A percentile compares a stretch with the other conserved stretches of the same genome.
Conservation (phyloP, 2,329 filamentous ascomycete species). For the Penicillium sp. region DNA sequence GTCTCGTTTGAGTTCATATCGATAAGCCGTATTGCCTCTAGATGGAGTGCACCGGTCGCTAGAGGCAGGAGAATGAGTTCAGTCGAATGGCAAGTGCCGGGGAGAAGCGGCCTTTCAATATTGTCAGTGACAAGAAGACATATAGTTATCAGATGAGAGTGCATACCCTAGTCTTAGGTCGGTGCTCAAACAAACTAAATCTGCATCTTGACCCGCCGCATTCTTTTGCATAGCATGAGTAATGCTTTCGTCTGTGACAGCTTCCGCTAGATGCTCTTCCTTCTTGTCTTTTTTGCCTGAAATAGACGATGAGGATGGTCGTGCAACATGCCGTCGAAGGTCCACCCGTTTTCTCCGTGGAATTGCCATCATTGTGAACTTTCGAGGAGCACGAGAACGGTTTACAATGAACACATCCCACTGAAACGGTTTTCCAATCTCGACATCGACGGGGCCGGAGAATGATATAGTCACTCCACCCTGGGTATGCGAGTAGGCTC, state of each 20-base stretch:
- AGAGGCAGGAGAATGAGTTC: slow-evolving; percentile 54
- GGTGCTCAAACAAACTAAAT: slow-evolving; percentile 54
- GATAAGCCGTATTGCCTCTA: slow-evolving; percentile 53
- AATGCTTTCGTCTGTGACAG: slow-evolving; percentile 55
- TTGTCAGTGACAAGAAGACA: background rate
- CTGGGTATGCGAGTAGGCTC: slow-evolving; percentile 36
- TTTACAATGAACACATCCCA: slow-evolving; percentile 60
- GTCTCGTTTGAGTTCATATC: slow-evolving; percentile 55
- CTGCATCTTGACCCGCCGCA: slow-evolving; percentile 46
- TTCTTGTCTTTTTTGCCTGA: slow-evolving; percentile 23
- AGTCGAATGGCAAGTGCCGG: slow-evolving; percentile 54
- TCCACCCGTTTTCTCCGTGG: slow-evolving; percentile 45
- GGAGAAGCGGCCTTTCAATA: slow-evolving; percentile 45
- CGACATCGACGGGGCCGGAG: slow-evolving; percentile 47
- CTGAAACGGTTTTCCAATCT: slow-evolving; percentile 51
- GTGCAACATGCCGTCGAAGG: slow-evolving; percentile 38
- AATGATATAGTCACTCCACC: slow-evolving; percentile 55
- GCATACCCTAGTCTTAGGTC: slow-evolving; percentile 57
- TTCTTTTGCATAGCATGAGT: slow-evolving; percentile 54
- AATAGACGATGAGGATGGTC: slow-evolving; percentile 45
- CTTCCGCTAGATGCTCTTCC: slow-evolving; percentile 43
- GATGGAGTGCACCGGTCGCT: slow-evolving; percentile 46
- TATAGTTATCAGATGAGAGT: background rate
- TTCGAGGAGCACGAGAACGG: slow-evolving; percentile 49
- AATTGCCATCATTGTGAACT: slow-evolving; percentile 53